phyloP scores from a whole-genome alignment of 257 asterid genomes.

The Nicotiana tomentosiformis region DNA sequence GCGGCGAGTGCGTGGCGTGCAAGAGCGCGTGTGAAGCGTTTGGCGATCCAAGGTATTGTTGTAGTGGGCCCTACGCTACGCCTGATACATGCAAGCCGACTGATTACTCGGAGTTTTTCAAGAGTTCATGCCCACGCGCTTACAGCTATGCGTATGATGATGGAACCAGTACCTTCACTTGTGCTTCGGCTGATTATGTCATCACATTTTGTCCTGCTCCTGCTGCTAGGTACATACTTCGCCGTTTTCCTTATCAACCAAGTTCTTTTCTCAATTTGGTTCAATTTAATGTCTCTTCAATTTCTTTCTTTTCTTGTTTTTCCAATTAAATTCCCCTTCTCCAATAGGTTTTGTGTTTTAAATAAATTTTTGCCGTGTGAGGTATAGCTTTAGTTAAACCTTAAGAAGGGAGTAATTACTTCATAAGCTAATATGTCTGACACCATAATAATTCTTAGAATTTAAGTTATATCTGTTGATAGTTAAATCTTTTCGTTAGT shows the following conservation, averaged over 20 bases:
- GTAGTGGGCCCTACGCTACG: constrained; percentile 30
- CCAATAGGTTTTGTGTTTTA: not conserved
- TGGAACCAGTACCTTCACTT: constrained; percentile 40
- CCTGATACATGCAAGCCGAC: constrained; percentile 37
- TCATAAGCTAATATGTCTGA: too few relatives aligned
- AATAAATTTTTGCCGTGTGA: not conserved
- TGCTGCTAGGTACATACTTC: constrained; percentile 25
- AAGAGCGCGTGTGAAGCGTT: constrained; percentile 53
- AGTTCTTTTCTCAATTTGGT: not conserved
- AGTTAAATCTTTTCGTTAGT: too few relatives aligned
- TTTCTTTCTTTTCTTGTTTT: not conserved
- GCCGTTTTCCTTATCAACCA: not conserved
- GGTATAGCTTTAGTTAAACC: too few relatives aligned
- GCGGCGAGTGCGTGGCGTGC: constrained; percentile 40
- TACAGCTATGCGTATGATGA: constrained; percentile 50
- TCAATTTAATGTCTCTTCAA: not conserved
- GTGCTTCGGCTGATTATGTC: constrained; percentile 38
- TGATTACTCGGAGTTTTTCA: constrained; percentile 25
- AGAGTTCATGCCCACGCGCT: constrained; percentile 44
- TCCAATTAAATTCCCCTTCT: not conserved
- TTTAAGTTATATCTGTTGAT: too few relatives aligned
- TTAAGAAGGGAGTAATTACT: too few relatives aligned
- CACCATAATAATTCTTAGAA: too few relatives aligned
- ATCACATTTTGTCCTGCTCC: constrained; percentile 38
- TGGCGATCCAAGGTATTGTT: constrained; percentile 26